Percentiles rank a stretch among this genome's conserved stretches.
These are phyloP conservation scores for Rosa multiflora DNA, from an alignment of 306 rosid species.

Conservation along the genomic window DNA sequence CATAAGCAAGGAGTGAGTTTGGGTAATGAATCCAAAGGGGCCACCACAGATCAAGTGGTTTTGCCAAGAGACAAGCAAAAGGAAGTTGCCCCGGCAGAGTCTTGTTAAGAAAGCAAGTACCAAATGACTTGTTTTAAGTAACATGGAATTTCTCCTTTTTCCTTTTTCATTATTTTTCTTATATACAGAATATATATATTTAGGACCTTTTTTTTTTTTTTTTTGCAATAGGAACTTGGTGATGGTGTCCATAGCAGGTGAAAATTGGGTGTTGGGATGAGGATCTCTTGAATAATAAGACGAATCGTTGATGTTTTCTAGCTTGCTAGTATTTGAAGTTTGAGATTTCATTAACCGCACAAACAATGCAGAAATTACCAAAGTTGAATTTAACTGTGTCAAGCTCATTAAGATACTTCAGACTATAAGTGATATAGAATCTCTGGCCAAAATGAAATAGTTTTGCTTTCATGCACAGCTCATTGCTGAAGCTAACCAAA, in stretches of 20 bases:
- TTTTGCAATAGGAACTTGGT: slow-evolving; percentile 15
- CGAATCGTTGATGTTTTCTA: neutral
- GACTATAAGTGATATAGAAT: neutral
- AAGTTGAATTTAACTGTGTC: neutral
- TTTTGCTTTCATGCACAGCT: neutral
- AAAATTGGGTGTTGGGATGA: slow-evolving; percentile 10
- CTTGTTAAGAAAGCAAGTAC: slow-evolving; percentile 46
- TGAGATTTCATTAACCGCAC: neutral
- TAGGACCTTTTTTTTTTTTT: neutral
- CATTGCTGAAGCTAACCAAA: neutral
- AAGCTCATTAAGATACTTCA: neutral
- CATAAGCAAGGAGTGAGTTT: slow-evolving; percentile 56
- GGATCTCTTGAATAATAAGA: slow-evolving; percentile 7
- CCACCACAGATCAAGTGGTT: slow-evolving; percentile 26
- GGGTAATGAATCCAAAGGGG: slow-evolving; percentile 34
- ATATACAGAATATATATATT: neutral
- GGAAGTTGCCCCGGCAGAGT: slow-evolving; percentile 29
- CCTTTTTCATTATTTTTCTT: neutral
- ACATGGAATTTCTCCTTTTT: slow-evolving; percentile 6
- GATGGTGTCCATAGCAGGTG: slow-evolving; percentile 19
- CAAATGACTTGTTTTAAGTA: slow-evolving; percentile 10
- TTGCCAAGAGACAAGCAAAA: slow-evolving; percentile 40
- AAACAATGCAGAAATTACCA: neutral
- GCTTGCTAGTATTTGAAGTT: slow-evolving; percentile 5
- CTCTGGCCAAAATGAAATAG: neutral